Percentiles rank a stretch among this genome's conserved stretches.
Conservation (phyloP, 2,329 filamentous ascomycete species). For the Ophiostoma populinum region DNA sequence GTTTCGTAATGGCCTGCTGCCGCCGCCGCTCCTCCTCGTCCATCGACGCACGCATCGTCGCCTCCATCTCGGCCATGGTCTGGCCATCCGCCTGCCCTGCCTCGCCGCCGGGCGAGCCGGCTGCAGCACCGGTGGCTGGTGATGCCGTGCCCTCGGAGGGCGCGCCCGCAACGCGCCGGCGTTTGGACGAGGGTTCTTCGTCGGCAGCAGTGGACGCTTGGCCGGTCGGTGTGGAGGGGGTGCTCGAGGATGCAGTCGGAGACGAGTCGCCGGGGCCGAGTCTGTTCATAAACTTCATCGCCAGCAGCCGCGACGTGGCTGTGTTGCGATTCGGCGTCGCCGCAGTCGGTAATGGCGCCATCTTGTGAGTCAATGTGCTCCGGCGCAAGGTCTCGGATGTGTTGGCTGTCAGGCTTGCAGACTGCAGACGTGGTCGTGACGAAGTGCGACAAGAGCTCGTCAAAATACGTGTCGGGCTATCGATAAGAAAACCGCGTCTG, state of each 20-base stretch:
- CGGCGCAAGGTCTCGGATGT: no score
- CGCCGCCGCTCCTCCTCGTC: conserved; percentile 51
- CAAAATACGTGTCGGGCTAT: no score
- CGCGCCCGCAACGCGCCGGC: conserved; percentile 30
- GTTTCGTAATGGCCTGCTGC: conserved; percentile 41
- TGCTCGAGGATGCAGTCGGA: conserved; percentile 7
- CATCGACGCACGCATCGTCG: conserved; percentile 44
- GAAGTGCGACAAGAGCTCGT: no score
- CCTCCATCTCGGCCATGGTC: conserved; percentile 32
- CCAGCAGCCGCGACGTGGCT: conserved; percentile 74
- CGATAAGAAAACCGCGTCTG: no score
- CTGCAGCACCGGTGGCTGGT: conserved; percentile 17
- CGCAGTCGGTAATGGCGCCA: conserved; percentile 6
- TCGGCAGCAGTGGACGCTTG: conserved; percentile 1
- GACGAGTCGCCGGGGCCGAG: conserved; percentile 44
- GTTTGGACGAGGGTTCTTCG: conserved; percentile 37
- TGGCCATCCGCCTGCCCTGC: conserved; percentile 9
- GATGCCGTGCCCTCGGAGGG: not conserved
- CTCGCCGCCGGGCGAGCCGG: conserved; percentile 20
- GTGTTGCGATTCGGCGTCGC: conserved; percentile 16
- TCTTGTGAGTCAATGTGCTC: no score
- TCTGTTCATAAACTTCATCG: conserved; percentile 97
- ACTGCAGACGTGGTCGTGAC: no score
- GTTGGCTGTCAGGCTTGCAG: no score
- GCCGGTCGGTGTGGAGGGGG: conserved; percentile 22